Evolutionary conservation across 2,329 filamentous ascomycete species (phyloP).

Genomic region (Scedosporium boydii): DNA sequence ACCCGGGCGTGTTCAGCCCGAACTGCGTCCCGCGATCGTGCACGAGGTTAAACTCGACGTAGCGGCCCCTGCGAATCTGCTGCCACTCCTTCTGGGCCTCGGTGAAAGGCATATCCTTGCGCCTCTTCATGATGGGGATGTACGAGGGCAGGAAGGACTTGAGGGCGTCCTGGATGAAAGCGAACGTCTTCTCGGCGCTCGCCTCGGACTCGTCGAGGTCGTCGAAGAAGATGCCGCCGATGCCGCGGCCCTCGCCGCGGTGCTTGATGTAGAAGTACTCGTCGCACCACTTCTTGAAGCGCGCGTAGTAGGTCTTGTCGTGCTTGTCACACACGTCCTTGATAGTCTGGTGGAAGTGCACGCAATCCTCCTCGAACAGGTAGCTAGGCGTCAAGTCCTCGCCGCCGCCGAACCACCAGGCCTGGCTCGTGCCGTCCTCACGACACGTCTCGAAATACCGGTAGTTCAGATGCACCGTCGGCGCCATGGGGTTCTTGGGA

Average conservation of each 20-base stretch:
- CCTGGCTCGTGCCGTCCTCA: slow-evolving; percentile 69
- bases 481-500: slow-evolving; percentile 90
- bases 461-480: slow-evolving; percentile 97
- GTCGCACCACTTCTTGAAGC: slow-evolving; percentile 98
- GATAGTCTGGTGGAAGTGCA: slow-evolving; percentile 91
- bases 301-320: slow-evolving; percentile 82
- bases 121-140: slow-evolving; percentile 73
- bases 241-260: slow-evolving; percentile 72
- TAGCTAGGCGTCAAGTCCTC: slow-evolving; percentile 90
- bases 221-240: slow-evolving; percentile 98
- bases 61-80: slow-evolving; percentile 84
- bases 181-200: slow-evolving; percentile 81
- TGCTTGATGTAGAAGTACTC: slow-evolving; percentile 95
- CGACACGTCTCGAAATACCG: slow-evolving; percentile 94
- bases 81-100: slow-evolving; percentile 91
- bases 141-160: slow-evolving; percentile 86
- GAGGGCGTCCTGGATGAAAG: slow-evolving; percentile 78
- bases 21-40: slow-evolving; percentile 94
- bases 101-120: slow-evolving; percentile 87
- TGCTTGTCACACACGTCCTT: slow-evolving; percentile 91
- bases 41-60: slow-evolving; percentile 97
- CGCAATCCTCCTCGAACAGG: slow-evolving; percentile 92
- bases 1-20: slow-evolving; percentile 83
- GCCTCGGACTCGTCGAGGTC: slow-evolving; percentile 83
- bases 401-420: slow-evolving; percentile 98